Conservation (phyloP, 306 rosid genomes). For the Lotus japonicus region DNA sequence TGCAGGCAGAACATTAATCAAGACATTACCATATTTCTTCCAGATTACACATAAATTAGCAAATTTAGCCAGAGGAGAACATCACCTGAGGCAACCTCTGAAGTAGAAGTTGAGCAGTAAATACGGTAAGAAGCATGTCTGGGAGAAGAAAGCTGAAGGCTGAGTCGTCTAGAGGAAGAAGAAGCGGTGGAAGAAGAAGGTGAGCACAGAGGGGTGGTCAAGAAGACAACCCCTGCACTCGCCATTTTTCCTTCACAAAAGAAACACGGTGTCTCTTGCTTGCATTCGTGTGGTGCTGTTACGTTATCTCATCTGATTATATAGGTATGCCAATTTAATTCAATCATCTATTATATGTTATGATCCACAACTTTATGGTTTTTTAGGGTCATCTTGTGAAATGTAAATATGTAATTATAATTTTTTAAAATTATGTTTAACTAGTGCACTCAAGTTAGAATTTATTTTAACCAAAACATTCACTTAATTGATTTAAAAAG, state of each 20-base stretch:
- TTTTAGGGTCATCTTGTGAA: too few species aligned
- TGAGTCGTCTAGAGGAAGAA: neutral
- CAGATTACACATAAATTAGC: neutral
- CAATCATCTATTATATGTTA: too few species aligned
- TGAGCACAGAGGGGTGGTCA: neutral
- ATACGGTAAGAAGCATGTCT: neutral
- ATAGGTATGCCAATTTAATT: too few species aligned
- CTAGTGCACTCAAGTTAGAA: too few species aligned
- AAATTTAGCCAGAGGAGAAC: neutral
- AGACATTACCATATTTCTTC: neutral
- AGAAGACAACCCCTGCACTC: neutral
- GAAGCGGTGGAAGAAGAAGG: neutral
- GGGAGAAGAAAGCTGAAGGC: neutral
- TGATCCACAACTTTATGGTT: too few species aligned
- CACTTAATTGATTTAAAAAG: too few species aligned
- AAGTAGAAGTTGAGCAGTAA: slow-evolving; percentile 26
- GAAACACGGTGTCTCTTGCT: too few species aligned
- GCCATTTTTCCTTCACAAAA: neutral
- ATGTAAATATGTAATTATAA: too few species aligned
- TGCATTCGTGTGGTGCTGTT: too few species aligned
- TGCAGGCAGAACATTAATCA: neutral
- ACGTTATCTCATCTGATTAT: too few species aligned
- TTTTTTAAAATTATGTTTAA: too few species aligned
- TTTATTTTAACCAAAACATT: too few species aligned
- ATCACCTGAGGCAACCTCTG: slow-evolving; percentile 27